These are phyloP conservation scores for Arachis stenosperma DNA, from an alignment of 306 rosid genomes.

Conservation along the genomic window DNA sequence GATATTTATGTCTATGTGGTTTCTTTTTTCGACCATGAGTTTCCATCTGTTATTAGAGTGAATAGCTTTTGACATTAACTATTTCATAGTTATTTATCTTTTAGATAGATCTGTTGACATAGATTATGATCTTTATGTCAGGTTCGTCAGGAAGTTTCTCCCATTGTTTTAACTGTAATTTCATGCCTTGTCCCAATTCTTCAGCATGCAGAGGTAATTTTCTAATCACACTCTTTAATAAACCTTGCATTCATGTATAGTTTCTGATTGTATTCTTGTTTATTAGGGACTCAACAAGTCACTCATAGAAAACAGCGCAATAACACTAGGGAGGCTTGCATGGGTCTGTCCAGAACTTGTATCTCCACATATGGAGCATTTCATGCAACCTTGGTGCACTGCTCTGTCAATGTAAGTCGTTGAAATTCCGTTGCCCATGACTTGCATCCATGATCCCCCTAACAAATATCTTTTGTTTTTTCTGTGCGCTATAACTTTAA, in stretches of 20 bases:
- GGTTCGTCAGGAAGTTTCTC: constrained; percentile 95
- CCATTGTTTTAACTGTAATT: constrained; percentile 75
- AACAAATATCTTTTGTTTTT: neutral
- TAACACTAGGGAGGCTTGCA: constrained; percentile 97
- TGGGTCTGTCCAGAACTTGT: constrained; percentile 98
- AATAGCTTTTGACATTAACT: constrained; percentile 4
- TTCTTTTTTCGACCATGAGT: neutral
- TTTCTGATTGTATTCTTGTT: constrained; percentile 38
- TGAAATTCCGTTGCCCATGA: neutral
- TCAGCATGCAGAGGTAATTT: constrained; percentile 82
- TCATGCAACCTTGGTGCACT: constrained; percentile 96
- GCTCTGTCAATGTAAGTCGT: constrained; percentile 81
- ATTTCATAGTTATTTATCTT: constrained; percentile 9
- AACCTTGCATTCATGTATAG: constrained; percentile 31
- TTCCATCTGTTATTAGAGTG: constrained; percentile 1
- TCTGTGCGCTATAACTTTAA: neutral
- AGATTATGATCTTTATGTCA: constrained; percentile 45
- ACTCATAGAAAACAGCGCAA: constrained; percentile 91
- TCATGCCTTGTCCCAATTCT: constrained; percentile 89
- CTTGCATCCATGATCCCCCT: neutral
- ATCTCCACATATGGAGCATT: constrained; percentile 98
- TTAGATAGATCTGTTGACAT: constrained; percentile 2
- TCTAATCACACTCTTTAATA: constrained; percentile 30
- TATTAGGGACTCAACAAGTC: constrained; percentile 86
- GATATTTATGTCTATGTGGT: constrained; percentile 5